Evolutionary conservation across 139 green algal species (phyloP), one percentile per base, ranked within the genome.

Genomic region (Trebouxia sp.): DNA sequence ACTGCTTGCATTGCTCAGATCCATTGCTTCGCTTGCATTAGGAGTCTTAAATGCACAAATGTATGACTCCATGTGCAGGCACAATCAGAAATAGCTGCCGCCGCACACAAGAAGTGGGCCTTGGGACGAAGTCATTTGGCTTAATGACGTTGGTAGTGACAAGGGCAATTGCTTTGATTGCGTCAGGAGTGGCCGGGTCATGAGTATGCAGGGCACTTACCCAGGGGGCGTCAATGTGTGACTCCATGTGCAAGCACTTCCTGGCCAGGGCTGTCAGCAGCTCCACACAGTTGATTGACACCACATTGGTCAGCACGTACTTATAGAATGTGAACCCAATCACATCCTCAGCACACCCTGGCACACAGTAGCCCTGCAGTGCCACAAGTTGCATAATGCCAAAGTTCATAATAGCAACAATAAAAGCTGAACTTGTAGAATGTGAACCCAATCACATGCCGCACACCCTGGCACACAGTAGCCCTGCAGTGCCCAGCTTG

Each of bases 391-490:
- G 1, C 28, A 24, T 7, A 74, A 11, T n/a, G 47, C 47, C 47
- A 53, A 53, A 14, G 15, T 14, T 17, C 15, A 53, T 53, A 17
- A 53, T n/a, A n/a, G n/a, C n/a, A n/a, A n/a, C n/a, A n/a, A n/a
- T n/a, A n/a, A n/a, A n/a, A n/a, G n/a, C n/a, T n/a, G n/a, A n/a
- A 75, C 41, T 76, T 53, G 45, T 88, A 88, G 56, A 88, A 82
- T 41, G 80, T 80, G 28, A 86, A 39, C 38, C 85, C 85, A 39
- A 86, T 85, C 17, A 80, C 65, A 41, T 85, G 82, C 78, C 6
- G 58, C 69, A 53, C 85, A 88, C 0, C 65, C 35, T 8, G 85
- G 81, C 38, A 88, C 72, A 24, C 85, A 88, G 35, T 65, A 75
- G 3, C 72, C 85, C 85, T 88, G 48, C 65, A 75, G 14, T 30